Conservation (phyloP, 257 asterid genomes). For the Leonotis leonurus region DNA sequence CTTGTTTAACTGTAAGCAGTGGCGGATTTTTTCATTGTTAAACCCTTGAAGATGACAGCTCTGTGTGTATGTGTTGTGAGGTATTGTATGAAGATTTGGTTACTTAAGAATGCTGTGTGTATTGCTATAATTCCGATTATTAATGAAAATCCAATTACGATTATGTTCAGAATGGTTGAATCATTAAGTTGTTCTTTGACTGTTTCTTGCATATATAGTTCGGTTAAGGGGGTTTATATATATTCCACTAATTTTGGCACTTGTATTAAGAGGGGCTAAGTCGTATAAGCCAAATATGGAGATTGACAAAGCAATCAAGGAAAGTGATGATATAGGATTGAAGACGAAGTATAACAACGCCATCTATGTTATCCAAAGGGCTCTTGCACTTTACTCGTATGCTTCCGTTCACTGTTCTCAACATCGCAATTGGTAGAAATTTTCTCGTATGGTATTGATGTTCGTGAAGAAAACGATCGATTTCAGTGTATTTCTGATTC, state of each 20-base stretch:
- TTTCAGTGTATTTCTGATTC: not conserved
- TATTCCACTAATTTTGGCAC: not conserved
- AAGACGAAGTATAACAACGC: constrained; percentile 84
- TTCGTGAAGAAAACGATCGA: not conserved
- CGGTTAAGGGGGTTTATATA: not conserved
- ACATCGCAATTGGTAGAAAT: not conserved
- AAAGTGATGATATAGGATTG: constrained; percentile 69
- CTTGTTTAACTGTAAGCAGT: not conserved
- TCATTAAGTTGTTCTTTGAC: not conserved
- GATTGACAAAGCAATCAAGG: constrained; percentile 69
- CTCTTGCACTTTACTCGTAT: constrained; percentile 88
- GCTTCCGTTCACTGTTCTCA: constrained; percentile 17
- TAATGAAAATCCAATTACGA: not conserved
- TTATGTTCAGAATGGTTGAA: not conserved
- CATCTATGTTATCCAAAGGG: constrained; percentile 77
- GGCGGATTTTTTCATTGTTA: constrained; percentile 2
- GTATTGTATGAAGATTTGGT: not conserved
- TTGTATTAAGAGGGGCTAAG: constrained; percentile 16
- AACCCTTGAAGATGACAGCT: not conserved
- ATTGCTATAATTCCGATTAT: not conserved
- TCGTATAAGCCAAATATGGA: constrained; percentile 47
- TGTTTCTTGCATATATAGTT: not conserved
- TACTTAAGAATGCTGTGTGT: constrained; percentile 6
- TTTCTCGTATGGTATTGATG: not conserved
- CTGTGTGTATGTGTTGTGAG: not conserved